Evolutionary conservation across 148 eudicot species (phyloP).

Genomic region (Nyssa sinensis): DNA sequence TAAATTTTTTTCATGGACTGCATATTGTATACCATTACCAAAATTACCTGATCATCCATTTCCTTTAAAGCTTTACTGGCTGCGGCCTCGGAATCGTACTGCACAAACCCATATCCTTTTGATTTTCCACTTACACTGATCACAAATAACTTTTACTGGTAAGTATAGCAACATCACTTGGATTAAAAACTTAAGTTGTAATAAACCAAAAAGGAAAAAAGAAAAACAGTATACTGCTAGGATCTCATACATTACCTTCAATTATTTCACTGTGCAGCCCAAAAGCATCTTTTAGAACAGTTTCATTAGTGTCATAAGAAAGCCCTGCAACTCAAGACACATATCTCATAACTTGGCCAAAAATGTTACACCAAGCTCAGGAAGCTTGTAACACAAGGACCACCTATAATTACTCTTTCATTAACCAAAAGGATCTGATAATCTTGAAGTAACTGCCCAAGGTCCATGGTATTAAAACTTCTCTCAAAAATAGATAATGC

Average conservation of each 20-base stretch:
- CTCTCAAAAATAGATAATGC: not conserved
- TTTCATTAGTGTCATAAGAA: conserved; percentile 70
- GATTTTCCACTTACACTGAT: conserved; percentile 66
- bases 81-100: conserved; percentile 46
- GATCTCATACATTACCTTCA: conserved; percentile 41
- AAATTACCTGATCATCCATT: conserved; percentile 61
- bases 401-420: not conserved
- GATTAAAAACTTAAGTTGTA: not conserved
- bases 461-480: not conserved
- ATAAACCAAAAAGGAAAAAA: too few relatives aligned
- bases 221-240: not conserved
- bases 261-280: conserved; percentile 54
- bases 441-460: not conserved
- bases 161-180: not conserved
- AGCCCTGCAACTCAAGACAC: conserved; percentile 44
- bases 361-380: not conserved
- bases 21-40: not conserved
- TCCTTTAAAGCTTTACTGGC: conserved; percentile 58
- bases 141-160: conserved; percentile 65
- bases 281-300: conserved; percentile 56
- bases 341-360: not conserved
- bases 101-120: conserved; percentile 73
- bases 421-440: not conserved
- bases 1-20: not conserved
- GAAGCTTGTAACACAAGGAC: not conserved